Conservation (phyloP, 225 moss, liverwort and hornwort genomes). For the Lunularia cruciata region DNA sequence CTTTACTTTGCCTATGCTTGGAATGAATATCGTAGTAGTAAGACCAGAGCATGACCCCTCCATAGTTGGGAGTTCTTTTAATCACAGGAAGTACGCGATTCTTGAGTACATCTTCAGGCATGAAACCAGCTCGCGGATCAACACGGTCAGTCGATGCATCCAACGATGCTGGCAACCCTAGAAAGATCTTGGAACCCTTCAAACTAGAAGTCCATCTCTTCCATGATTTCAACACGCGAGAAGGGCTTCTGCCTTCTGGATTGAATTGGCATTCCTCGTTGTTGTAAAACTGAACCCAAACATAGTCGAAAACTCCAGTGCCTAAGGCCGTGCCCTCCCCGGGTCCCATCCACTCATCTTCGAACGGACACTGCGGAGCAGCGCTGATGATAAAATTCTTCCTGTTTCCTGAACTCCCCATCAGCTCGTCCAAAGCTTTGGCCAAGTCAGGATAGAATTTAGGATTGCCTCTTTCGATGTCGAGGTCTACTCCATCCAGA, state of each 20-base stretch:
- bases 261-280: constrained; percentile 4
- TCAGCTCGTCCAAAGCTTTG: neutral
- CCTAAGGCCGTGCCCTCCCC: neutral
- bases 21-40: constrained; percentile 5
- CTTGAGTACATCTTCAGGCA: constrained; percentile 12
- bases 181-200: neutral
- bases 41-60: constrained; percentile 25
- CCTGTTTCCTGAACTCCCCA: neutral
- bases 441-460: neutral
- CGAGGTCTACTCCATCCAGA: constrained; percentile 19
- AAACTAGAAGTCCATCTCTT: constrained; percentile 3
- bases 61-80: neutral
- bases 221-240: neutral
- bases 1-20: neutral
- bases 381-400: neutral
- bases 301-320: constrained; percentile 4
- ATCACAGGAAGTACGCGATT: constrained; percentile 8
- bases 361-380: constrained; percentile 16
- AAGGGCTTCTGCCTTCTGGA: neutral
- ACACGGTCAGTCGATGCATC: neutral
- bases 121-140: neutral
- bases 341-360: constrained; percentile 9
- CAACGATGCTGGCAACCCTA: constrained; percentile 20
- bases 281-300: constrained; percentile 28
- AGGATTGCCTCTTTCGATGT: constrained; percentile 12